Percentiles rank a stretch among this genome's conserved stretches.
Conservation (phyloP, 306 rosid species). For the Quercus bicolor region DNA sequence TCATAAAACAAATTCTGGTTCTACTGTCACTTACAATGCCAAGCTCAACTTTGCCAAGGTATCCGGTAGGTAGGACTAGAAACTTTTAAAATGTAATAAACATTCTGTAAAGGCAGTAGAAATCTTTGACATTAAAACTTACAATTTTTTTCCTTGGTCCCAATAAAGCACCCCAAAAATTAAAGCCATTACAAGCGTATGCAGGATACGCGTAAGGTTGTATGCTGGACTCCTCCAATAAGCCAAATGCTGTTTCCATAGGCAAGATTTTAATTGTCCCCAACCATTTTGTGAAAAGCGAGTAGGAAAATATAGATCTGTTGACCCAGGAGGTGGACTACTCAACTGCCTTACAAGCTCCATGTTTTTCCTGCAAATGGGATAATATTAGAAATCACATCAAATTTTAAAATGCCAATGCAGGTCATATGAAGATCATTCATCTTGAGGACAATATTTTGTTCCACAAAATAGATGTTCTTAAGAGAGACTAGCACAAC, state of each 20-base stretch:
- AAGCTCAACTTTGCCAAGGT: background rate
- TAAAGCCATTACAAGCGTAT: background rate
- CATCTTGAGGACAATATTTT: background rate
- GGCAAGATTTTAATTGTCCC: slow-evolving; percentile 28
- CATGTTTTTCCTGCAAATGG: slow-evolving; percentile 45
- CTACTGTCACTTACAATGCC: no score
- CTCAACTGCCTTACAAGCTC: slow-evolving; percentile 42
- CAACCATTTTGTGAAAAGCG: slow-evolving; percentile 50
- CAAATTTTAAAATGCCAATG: background rate
- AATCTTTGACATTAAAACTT: background rate
- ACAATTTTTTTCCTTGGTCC: slow-evolving; percentile 25
- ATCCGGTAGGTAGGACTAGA: background rate
- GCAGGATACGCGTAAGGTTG: background rate
- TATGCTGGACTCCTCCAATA: slow-evolving; percentile 4
- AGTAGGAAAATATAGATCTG: slow-evolving; percentile 43
- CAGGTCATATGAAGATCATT: background rate
- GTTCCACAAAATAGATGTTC: background rate
- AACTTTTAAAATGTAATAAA: background rate
- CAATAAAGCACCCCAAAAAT: background rate
- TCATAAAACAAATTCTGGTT: no score
- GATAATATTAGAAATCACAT: background rate
- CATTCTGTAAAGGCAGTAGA: background rate
- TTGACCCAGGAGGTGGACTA: slow-evolving; percentile 47
- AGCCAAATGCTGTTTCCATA: slow-evolving; percentile 23
- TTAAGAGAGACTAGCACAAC: no score